Percentiles rank a stretch among this genome's conserved stretches.
These are phyloP conservation scores for Lumnitzera littorea DNA, from an alignment of 345 rosid species.

Conservation along the genomic window DNA sequence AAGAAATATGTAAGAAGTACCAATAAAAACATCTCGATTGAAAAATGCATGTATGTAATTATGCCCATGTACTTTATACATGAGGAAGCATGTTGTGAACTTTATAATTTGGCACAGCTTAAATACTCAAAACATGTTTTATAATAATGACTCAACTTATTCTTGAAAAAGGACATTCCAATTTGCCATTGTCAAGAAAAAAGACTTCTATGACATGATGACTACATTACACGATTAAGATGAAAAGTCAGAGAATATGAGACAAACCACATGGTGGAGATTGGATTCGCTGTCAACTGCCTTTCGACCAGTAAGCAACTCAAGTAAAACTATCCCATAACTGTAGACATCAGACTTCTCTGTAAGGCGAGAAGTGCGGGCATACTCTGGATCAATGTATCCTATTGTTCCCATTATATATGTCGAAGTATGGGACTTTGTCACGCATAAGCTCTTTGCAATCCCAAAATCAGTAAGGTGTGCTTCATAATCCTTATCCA, in stretches of 20 bases:
- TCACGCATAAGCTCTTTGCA: slow-evolving; percentile 71
- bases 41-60: no score
- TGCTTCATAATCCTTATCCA: slow-evolving; percentile 84
- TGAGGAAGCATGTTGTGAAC: no score
- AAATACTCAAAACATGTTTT: no score
- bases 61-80: no score
- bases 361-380: slow-evolving; percentile 86
- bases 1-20: no score
- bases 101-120: no score
- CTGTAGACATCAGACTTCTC: slow-evolving; percentile 98
- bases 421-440: slow-evolving; percentile 82
- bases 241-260: neutral
- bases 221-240: neutral
- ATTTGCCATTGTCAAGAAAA: no score
- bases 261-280: slow-evolving; percentile 84
- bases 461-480: slow-evolving; percentile 98
- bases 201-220: no score
- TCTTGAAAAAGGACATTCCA: no score
- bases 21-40: no score
- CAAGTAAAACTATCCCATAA: slow-evolving; percentile 83
- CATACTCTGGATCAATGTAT: slow-evolving; percentile 94
- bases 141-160: no score
- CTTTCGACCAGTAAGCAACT: slow-evolving; percentile 78
- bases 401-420: slow-evolving; percentile 94
- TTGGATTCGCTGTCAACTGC: slow-evolving; percentile 91